Evolutionary conservation across 495 filamentous ascomycete genomes (phyloP).

Genomic region (Aspergillus cristatus): DNA sequence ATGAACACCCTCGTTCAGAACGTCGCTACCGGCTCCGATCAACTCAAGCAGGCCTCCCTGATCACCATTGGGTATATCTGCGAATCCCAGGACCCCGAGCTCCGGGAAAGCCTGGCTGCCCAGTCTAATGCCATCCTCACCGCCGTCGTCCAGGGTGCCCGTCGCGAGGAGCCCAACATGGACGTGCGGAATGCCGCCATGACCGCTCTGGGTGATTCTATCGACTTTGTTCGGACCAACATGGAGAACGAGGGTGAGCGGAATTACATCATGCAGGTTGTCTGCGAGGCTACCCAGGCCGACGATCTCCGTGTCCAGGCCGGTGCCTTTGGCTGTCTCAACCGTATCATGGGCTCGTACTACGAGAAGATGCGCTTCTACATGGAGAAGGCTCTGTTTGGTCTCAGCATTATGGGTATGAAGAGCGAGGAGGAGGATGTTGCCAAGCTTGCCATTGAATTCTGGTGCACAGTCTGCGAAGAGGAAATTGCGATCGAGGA

Average conservation of each 20-base stretch:
- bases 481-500: conserved; percentile 97
- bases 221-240: conserved; percentile 95
- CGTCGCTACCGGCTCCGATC: conserved; percentile 73
- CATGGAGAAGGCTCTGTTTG: conserved; percentile 99
- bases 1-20: conserved; percentile 83
- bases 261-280: conserved; percentile 99
- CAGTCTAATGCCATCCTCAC: conserved; percentile 98
- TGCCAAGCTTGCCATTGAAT: conserved; percentile 93
- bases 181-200: conserved; percentile 91
- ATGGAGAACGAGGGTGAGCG: conserved; percentile 98
- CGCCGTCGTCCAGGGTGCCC: conserved; percentile 91
- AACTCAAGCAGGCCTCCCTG: conserved; percentile 88
- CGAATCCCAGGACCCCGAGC: conserved; percentile 83
- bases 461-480: conserved; percentile 99
- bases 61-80: conserved; percentile 96
- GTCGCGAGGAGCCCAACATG: conserved; percentile 84
- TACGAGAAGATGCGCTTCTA: conserved; percentile 99
- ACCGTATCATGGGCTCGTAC: conserved; percentile 95
- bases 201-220: conserved; percentile 87
- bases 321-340: conserved; percentile 90
- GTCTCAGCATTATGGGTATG: conserved; percentile 98
- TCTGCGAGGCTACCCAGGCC: conserved; percentile 96
- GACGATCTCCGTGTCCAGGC: conserved; percentile 83
- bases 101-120: conserved; percentile 67
- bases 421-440: conserved; percentile 96